Evolutionary conservation across 73 alveolate species (phyloP).

Genomic region (Tetrahymena borealis): DNA sequence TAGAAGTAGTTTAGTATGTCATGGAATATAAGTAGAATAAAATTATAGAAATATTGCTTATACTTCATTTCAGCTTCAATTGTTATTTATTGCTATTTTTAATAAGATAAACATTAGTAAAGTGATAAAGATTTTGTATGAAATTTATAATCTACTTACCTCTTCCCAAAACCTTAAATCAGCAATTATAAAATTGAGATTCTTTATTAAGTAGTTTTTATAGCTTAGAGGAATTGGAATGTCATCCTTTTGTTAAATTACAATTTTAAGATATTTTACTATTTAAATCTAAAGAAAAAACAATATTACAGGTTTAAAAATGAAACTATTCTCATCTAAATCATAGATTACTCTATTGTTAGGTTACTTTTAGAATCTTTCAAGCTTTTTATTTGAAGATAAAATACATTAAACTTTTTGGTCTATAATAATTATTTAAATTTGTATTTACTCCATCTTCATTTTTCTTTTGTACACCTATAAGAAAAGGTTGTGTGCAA

Average conservation of each 20-base stretch:
- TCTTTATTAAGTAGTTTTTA: background rate
- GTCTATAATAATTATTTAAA: background rate
- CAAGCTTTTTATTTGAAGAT: background rate
- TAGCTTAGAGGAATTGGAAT: background rate
- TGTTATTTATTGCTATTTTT: background rate
- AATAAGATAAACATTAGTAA: too few relatives aligned
- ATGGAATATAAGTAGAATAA: background rate
- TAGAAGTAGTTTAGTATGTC: background rate
- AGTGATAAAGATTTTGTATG: too few relatives aligned
- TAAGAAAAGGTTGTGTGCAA: background rate
- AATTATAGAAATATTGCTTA: background rate
- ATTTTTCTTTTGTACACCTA: background rate
- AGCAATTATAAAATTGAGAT: background rate
- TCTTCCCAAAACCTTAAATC: background rate
- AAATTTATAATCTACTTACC: background rate
- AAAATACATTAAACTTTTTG: background rate
- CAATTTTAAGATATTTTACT: background rate
- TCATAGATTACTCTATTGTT: background rate
- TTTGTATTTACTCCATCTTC: background rate
- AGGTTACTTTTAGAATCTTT: background rate
- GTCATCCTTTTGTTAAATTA: background rate
- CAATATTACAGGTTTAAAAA: background rate
- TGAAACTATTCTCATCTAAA: background rate
- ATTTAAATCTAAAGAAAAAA: background rate
- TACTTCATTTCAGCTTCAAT: background rate